These are phyloP conservation scores for Calocybe indica DNA, from an alignment of 768 basidiomycete species.

Conservation along the genomic window DNA sequence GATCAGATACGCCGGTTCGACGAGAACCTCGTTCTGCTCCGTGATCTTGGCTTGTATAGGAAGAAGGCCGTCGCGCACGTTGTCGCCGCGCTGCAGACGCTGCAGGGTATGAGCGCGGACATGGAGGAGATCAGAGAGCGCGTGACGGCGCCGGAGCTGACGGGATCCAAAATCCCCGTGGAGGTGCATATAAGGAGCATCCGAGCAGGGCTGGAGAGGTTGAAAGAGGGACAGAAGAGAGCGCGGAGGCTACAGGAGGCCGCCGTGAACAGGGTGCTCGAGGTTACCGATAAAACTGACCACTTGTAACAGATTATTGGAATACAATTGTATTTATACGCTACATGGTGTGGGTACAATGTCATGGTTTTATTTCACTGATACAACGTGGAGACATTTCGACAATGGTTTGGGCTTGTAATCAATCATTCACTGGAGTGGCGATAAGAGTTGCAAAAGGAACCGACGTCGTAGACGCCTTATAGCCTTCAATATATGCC, in stretches of 20 bases:
- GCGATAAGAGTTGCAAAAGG: too few species aligned
- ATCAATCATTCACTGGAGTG: too few species aligned
- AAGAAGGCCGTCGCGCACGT: constrained; percentile 61
- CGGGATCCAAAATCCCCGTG: constrained; percentile 54
- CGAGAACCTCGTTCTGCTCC: constrained; percentile 46
- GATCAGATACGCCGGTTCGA: constrained; percentile 43
- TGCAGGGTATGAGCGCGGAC: constrained; percentile 62
- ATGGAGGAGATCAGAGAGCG: constrained; percentile 74
- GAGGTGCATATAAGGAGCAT: constrained; percentile 78
- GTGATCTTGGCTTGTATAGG: constrained; percentile 50
- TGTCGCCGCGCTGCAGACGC: constrained; percentile 53
- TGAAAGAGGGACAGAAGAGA: constrained; percentile 51
- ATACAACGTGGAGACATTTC: too few species aligned
- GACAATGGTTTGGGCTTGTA: too few species aligned
- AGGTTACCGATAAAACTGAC: constrained; percentile 1
- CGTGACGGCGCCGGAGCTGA: constrained; percentile 61
- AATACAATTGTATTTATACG: background rate
- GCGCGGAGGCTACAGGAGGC: constrained; percentile 44
- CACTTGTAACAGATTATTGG: constrained; percentile 1
- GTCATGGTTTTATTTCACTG: too few species aligned
- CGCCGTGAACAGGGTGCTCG: constrained; percentile 25
- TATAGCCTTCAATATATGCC: too few species aligned
- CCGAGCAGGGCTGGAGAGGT: constrained; percentile 49
- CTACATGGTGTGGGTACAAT: too few species aligned
- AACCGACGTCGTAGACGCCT: too few species aligned